A percentile compares a stretch with the other conserved stretches of the same genome.
These are phyloP conservation scores for Zoysia matrella DNA, from an alignment of 202 grass and related monocot species.

Conservation along the genomic window DNA sequence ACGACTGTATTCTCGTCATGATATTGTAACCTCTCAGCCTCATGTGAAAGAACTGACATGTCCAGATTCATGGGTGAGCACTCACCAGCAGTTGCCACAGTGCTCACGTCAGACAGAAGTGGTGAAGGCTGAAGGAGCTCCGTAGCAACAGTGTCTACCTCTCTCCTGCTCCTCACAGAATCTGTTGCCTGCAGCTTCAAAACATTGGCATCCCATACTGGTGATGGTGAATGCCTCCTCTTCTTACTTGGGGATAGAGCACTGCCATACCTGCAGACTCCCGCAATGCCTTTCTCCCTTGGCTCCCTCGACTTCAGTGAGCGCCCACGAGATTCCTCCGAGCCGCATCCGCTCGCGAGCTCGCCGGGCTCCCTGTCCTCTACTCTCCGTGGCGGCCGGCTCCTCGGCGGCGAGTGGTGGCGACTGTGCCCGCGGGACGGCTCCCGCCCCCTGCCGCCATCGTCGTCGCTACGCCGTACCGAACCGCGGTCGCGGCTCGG, in stretches of 20 bases:
- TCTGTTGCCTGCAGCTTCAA: constrained; percentile 42
- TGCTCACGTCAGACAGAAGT: constrained; percentile 17
- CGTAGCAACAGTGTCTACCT: background rate
- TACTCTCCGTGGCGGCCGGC: constrained; percentile 33
- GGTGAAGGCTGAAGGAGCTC: constrained; percentile 40
- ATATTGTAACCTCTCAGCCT: constrained; percentile 25
- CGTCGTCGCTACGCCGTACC: constrained; percentile 36
- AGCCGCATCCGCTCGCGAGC: constrained; percentile 66
- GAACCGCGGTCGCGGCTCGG: constrained; percentile 45
- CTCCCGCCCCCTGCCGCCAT: constrained; percentile 51
- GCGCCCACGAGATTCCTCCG: constrained; percentile 54
- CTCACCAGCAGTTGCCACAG: background rate
- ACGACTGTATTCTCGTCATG: constrained; percentile 30
- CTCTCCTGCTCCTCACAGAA: constrained; percentile 26
- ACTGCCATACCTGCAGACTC: background rate
- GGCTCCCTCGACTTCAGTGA: background rate
- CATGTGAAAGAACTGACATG: constrained; percentile 46
- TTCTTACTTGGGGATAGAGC: constrained; percentile 51
- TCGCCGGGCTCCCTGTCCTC: constrained; percentile 80
- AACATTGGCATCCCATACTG: constrained; percentile 49
- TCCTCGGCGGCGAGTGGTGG: constrained; percentile 46
- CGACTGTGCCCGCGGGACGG: constrained; percentile 35
- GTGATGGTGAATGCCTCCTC: constrained; percentile 63
- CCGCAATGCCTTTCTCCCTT: constrained; percentile 31
- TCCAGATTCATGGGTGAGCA: constrained; percentile 36